Conservation (phyloP, 2,329 filamentous ascomycete genomes). For the Alternaria infectoria region DNA sequence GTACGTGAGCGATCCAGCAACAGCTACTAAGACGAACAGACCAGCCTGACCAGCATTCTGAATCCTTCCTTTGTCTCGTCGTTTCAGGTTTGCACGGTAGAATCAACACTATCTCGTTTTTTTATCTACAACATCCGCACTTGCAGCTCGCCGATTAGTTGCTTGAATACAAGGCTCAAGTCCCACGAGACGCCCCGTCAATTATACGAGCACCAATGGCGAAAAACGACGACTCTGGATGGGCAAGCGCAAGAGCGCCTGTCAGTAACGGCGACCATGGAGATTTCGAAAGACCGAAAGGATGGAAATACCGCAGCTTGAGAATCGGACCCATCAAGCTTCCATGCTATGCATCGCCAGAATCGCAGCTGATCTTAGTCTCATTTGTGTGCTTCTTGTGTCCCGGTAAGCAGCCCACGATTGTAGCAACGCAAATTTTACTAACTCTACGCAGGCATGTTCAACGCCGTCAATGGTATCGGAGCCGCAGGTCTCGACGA, state of each 20-base stretch:
- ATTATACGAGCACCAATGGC: background rate
- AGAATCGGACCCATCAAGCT: constrained; percentile 49
- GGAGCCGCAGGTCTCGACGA: constrained; percentile 53
- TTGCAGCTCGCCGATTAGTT: background rate
- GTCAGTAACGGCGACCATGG: background rate
- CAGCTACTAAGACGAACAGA: background rate
- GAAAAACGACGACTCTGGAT: background rate
- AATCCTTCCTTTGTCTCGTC: background rate
- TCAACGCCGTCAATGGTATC: constrained; percentile 55
- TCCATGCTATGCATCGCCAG: constrained; percentile 55
- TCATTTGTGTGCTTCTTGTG: constrained; percentile 58
- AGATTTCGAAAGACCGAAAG: constrained; percentile 30
- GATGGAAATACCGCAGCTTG: constrained; percentile 52
- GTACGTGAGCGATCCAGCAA: background rate
- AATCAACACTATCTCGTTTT: background rate
- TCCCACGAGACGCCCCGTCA: too few species aligned
- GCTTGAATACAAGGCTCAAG: background rate
- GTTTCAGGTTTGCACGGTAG: background rate
- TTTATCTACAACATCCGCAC: background rate
- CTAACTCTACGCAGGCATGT: constrained; percentile 47
- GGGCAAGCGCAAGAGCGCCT: background rate
- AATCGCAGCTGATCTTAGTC: constrained; percentile 53
- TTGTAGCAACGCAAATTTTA: background rate
- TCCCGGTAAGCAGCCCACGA: constrained; percentile 37
- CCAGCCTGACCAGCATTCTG: background rate